A percentile compares a stretch with the other conserved stretches of the same genome.
Evolutionary conservation across 331 rosid genomes (phyloP).

Genomic region (Cydonia oblonga): DNA sequence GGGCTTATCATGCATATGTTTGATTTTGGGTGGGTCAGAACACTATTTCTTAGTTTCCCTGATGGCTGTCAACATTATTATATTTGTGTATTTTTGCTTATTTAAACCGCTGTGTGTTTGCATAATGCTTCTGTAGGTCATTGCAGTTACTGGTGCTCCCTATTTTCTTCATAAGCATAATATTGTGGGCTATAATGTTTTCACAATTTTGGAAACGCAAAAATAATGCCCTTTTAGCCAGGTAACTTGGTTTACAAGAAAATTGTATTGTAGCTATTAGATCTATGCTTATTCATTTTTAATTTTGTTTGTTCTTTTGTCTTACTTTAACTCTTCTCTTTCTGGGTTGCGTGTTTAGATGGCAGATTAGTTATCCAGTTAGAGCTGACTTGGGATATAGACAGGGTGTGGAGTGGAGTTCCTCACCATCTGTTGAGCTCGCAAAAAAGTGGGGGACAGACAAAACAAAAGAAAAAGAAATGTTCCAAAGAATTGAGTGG

Average conservation of each 20-base stretch:
- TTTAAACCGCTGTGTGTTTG: not conserved
- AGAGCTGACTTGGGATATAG: conserved; percentile 45
- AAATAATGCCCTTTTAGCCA: conserved; percentile 76
- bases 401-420: conserved; percentile 37
- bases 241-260: conserved; percentile 32
- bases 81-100: conserved; percentile 6
- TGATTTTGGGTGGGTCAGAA: conserved; percentile 59
- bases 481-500: conserved; percentile 82
- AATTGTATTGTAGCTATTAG: conserved; percentile 6
- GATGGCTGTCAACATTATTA: not conserved
- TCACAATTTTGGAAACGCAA: conserved; percentile 97
- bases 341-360: conserved; percentile 32
- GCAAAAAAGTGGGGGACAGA: conserved; percentile 47
- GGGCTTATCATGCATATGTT: conserved; percentile 64
- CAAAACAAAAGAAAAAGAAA: conserved; percentile 48
- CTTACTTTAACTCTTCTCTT: not conserved
- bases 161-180: conserved; percentile 57
- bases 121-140: conserved; percentile 41
- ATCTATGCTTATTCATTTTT: not conserved
- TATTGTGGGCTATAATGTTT: conserved; percentile 82
- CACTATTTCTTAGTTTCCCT: not conserved
- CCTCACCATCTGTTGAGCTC: conserved; percentile 39
- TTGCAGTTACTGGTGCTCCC: conserved; percentile 63
- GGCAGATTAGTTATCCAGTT: conserved; percentile 55
- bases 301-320: not conserved